These are phyloP conservation scores for Geotrichum phurueaensis DNA, from an alignment of 1,139 yeast species.

Conservation along the genomic window DNA sequence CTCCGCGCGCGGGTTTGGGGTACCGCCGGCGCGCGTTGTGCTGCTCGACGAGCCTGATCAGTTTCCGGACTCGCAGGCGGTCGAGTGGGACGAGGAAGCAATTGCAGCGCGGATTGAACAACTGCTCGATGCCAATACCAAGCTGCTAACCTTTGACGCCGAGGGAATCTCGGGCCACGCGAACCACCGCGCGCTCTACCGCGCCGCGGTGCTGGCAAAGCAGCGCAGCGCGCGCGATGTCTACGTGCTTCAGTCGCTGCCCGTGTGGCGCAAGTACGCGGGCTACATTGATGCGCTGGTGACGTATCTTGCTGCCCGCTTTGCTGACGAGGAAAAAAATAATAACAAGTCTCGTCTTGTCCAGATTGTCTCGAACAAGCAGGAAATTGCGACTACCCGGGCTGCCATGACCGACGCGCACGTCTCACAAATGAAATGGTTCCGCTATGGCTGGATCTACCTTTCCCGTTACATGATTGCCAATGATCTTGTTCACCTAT, in stretches of 20 bases:
- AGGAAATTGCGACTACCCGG: constrained; percentile 53
- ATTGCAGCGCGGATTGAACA: constrained; percentile 29
- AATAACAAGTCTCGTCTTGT: constrained; percentile 28
- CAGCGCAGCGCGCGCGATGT: constrained; percentile 3
- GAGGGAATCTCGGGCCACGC: constrained; percentile 80
- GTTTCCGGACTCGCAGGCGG: constrained; percentile 65
- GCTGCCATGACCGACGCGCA: constrained; percentile 83
- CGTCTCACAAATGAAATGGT: constrained; percentile 91
- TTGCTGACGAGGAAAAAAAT: constrained; percentile 7
- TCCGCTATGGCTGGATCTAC: constrained; percentile 81
- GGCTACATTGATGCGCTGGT: constrained; percentile 32
- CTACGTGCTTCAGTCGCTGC: constrained; percentile 32
- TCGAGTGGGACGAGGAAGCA: constrained; percentile 56
- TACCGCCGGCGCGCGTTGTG: constrained; percentile 37
- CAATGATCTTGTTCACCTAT: constrained; percentile 50
- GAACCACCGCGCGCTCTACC: constrained; percentile 66
- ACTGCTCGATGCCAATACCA: constrained; percentile 29
- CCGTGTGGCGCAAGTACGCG: constrained; percentile 36
- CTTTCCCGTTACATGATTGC: constrained; percentile 64
- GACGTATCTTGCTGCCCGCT: constrained; percentile 9
- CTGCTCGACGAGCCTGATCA: constrained; percentile 42
- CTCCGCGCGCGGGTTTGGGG: constrained; percentile 56
- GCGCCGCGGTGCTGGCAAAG: constrained; percentile 41
- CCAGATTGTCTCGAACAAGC: constrained; percentile 34
- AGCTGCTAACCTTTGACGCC: constrained; percentile 73